phyloP scores from a whole-genome alignment of 345 rosid species.

The Ceriops zippeliana region DNA sequence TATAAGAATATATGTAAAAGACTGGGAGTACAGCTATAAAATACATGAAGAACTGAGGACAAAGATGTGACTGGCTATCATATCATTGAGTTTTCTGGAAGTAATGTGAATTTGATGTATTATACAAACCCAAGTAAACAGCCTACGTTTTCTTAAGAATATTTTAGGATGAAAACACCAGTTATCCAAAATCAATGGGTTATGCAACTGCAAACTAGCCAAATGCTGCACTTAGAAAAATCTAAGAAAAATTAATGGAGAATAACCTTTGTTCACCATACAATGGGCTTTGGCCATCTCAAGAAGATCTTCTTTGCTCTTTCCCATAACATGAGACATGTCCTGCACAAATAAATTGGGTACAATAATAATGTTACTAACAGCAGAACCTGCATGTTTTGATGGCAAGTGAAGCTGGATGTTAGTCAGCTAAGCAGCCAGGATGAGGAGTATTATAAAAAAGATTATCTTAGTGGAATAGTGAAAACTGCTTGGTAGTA shows the following conservation, averaged over 20 bases:
- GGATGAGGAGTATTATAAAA: neutral
- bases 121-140: neutral
- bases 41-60: neutral
- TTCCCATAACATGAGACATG: conserved; percentile 81
- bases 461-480: neutral
- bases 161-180: neutral
- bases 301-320: conserved; percentile 86
- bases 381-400: neutral
- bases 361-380: conserved; percentile 4
- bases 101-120: neutral
- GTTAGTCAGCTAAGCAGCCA: neutral
- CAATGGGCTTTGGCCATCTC: conserved; percentile 63
- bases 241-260: conserved; percentile 8
- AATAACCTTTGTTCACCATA: conserved; percentile 54
- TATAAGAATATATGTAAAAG: neutral
- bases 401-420: neutral
- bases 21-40: neutral
- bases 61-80: neutral
- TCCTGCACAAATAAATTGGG: conserved; percentile 42
- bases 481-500: no score
- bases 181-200: neutral
- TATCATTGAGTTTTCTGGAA: neutral
- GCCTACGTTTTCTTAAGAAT: neutral
- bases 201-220: neutral
- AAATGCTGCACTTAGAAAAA: neutral